Percentiles rank a stretch among this genome's conserved stretches.
Conservation (phyloP, 106 monocot species). For the Dioscorea alata region DNA sequence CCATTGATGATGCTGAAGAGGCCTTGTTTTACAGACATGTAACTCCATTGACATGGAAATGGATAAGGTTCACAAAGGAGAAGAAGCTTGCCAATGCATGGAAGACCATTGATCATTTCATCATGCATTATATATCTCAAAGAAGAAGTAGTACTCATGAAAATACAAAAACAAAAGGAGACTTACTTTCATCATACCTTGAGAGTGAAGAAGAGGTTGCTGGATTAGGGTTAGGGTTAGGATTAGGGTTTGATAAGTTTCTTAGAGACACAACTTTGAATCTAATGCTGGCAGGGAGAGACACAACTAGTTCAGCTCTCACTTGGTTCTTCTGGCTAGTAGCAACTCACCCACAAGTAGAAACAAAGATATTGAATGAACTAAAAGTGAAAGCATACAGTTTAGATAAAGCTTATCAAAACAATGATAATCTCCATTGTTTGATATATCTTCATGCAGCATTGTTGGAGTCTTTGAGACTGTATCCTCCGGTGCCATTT, state of each 20-base stretch:
- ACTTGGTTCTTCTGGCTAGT: conserved; percentile 64
- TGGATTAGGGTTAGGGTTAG: background rate
- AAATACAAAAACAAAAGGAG: conserved; percentile 1
- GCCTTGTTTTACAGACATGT: conserved; percentile 21
- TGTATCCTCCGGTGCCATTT: conserved; percentile 59
- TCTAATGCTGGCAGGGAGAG: conserved; percentile 56
- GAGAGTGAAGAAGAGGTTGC: background rate
- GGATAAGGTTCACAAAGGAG: conserved; percentile 19
- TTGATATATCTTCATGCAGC: conserved; percentile 47
- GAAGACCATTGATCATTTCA: conserved; percentile 21
- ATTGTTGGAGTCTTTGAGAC: conserved; percentile 44
- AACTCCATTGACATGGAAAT: conserved; percentile 1
- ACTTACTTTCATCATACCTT: conserved; percentile 43
- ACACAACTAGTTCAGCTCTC: conserved; percentile 28
- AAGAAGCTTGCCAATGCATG: conserved; percentile 20
- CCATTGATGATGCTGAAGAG: conserved; percentile 28
- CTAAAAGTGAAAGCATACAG: conserved; percentile 4
- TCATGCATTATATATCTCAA: background rate
- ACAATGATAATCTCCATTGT: background rate
- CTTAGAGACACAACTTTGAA: conserved; percentile 46
- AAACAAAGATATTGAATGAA: conserved; percentile 48
- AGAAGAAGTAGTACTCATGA: background rate
- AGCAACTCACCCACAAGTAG: conserved; percentile 36
- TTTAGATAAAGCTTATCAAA: background rate
- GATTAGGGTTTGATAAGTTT: conserved; percentile 19